phyloP scores from a whole-genome alignment of 2,329 filamentous ascomycete genomes.

The Canariomyces notabilis region DNA sequence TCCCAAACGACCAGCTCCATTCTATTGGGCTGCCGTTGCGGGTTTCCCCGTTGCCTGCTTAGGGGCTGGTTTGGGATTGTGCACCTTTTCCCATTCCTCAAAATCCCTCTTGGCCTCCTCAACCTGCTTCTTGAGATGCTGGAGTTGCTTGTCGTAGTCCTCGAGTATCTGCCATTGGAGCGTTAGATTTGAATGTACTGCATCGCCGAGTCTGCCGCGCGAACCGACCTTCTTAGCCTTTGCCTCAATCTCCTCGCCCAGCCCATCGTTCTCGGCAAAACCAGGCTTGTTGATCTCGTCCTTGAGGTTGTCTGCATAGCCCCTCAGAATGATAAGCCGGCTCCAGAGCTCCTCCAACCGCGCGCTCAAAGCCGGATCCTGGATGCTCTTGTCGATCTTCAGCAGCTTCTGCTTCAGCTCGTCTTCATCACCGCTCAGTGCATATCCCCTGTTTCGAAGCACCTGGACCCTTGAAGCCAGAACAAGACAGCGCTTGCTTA shows the following conservation, averaged over 20 bases:
- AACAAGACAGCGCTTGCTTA: conserved; percentile 67
- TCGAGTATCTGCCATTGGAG: conserved; percentile 58
- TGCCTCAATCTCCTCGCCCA: conserved; percentile 65
- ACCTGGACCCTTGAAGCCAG: conserved; percentile 78
- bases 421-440: conserved; percentile 73
- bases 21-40: neutral
- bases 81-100: conserved; percentile 50
- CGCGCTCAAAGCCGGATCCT: conserved; percentile 69
- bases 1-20: neutral
- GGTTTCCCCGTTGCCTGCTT: neutral
- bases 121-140: conserved; percentile 68
- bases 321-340: conserved; percentile 67
- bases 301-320: conserved; percentile 66
- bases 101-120: conserved; percentile 58
- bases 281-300: conserved; percentile 68
- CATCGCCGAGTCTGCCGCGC: neutral
- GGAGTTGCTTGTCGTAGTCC: conserved; percentile 75
- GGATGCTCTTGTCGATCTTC: conserved; percentile 62
- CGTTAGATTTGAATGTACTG: conserved; percentile 24
- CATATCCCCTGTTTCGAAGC: conserved; percentile 74
- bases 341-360: conserved; percentile 84
- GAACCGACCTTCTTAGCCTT: conserved; percentile 67
- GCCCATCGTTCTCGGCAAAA: conserved; percentile 47
- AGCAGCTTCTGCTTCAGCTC: conserved; percentile 68
- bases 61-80: conserved; percentile 36